These are phyloP conservation scores for Epithemia pelagica DNA, from an alignment of 108 stramenopile species.

Conservation along the genomic window DNA sequence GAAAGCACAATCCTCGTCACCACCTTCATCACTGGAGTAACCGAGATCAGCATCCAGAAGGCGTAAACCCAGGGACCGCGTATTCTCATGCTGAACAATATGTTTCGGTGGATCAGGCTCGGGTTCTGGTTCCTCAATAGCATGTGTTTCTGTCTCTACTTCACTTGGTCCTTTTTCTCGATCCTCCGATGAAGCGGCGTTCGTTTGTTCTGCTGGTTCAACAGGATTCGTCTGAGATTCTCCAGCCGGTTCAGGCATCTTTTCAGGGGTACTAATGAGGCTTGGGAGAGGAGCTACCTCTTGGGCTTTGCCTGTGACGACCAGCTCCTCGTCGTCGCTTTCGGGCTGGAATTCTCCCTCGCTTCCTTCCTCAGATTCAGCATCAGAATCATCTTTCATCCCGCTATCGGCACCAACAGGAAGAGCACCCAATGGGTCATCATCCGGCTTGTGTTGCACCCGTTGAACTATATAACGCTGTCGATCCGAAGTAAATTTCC, in stretches of 20 bases:
- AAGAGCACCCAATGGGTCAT: background rate
- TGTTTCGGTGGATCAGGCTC: slow-evolving; percentile 11
- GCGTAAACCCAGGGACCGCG: slow-evolving; percentile 54
- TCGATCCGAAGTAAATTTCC: slow-evolving; percentile 56
- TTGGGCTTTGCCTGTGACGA: background rate
- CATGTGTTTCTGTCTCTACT: background rate
- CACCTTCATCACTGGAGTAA: slow-evolving; percentile 86
- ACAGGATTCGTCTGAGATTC: background rate
- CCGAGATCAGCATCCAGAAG: slow-evolving; percentile 75
- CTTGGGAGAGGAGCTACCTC: background rate
- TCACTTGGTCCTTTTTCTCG: background rate
- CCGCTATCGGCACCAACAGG: slow-evolving; percentile 25
- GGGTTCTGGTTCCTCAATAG: slow-evolving; percentile 1
- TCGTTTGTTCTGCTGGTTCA: background rate
- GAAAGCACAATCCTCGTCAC: slow-evolving; percentile 75
- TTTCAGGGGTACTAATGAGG: background rate
- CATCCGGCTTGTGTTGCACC: slow-evolving; percentile 21
- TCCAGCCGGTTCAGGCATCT: background rate
- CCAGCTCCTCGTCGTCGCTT: slow-evolving; percentile 68
- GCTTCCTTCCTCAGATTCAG: slow-evolving; percentile 57
- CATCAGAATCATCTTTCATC: slow-evolving; percentile 51
- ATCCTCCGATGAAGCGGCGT: background rate
- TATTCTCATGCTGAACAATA: slow-evolving; percentile 56
- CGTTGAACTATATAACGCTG: slow-evolving; percentile 61
- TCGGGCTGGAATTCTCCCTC: slow-evolving; percentile 65